Base-by-base conservation (phyloP, 148 eudicot genomes). In the Cornus suecica region DNA sequence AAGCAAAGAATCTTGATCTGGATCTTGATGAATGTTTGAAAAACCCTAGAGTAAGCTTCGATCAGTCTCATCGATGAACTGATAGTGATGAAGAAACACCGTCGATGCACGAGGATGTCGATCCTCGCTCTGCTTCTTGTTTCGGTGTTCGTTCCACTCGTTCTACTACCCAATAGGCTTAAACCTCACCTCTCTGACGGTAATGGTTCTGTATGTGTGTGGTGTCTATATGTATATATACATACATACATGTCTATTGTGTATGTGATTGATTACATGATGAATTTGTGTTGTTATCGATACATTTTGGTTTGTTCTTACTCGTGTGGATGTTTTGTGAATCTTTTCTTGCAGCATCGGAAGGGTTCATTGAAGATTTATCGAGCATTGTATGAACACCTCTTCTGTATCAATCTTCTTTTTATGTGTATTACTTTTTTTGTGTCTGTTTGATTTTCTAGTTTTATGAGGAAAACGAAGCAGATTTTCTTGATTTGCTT, bases 71-170 rank as follows among this genome's bases (percentile, higher is more conserved):
- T 37, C 9, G 7, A 37, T 37, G 42, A 37, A 37, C 9, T 37
- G 42, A 25, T 5, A 79, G 86, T 79, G 80, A 93, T 91, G 97
- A 92, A 76, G 91, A 80, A 73, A 79, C 72, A 77, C 76, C 85
- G 88, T n/a, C 78, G 83, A 87, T 86, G 90, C 82, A 86, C 88
- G 93, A 88, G 99, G 97, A 91, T 87, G 78, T 85, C 78, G 72
- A 85, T 95, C 97, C 97, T 95, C 97, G 87, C 84, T 68, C 63
- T 95, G 45, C 90, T 95, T 34, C 82, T 81, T 37, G 65, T 95
- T 34, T 89, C 92, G 32, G 88, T 92, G 2, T 77, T 88, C 45
- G 78, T 90, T 71, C 97, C 99, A 0, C 74, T 95, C 32, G 80
- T 91, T 76, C 56, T 92, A 22, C 84, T 92, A 11, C 91, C 97